Evolutionary conservation across 2,329 filamentous ascomycete species (phyloP).

Genomic region (Xylaria sp.): DNA sequence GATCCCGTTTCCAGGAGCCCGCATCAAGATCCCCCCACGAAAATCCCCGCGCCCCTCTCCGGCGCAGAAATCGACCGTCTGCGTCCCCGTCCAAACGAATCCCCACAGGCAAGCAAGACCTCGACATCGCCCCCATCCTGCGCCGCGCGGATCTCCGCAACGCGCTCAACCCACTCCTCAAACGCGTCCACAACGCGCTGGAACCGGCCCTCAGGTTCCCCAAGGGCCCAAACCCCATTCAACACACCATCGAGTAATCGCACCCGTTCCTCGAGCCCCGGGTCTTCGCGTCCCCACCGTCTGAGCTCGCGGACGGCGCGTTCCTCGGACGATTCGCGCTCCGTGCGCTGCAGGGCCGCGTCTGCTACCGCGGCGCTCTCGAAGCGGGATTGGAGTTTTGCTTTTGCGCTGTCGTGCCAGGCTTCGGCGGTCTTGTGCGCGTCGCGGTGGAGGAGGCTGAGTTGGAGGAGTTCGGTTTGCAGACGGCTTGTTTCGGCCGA

Average conservation of each 20-base stretch:
- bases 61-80: too few species aligned
- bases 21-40: slow-evolving; percentile 51
- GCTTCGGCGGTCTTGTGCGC: slow-evolving; percentile 39
- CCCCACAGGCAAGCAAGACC: slow-evolving; percentile 35
- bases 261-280: slow-evolving; percentile 40
- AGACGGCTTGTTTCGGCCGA: slow-evolving; percentile 53
- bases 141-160: slow-evolving; percentile 43
- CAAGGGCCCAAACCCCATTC: slow-evolving; percentile 52
- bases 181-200: slow-evolving; percentile 51
- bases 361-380: slow-evolving; percentile 34
- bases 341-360: slow-evolving; percentile 33
- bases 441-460: slow-evolving; percentile 58
- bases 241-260: slow-evolving; percentile 54
- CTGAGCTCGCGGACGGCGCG: slow-evolving; percentile 49
- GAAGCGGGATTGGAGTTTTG: slow-evolving; percentile 45
- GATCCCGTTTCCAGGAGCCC: slow-evolving; percentile 54
- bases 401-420: slow-evolving; percentile 54
- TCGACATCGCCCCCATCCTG: slow-evolving; percentile 36
- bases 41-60: slow-evolving; percentile 37
- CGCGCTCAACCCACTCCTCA: slow-evolving; percentile 52
- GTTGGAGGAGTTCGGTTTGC: slow-evolving; percentile 60
- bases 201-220: slow-evolving; percentile 52
- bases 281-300: slow-evolving; percentile 39
- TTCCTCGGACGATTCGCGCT: slow-evolving; percentile 43
- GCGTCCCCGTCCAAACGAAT: slow-evolving; percentile 26